Conservation (phyloP, 129 eudicot species). For the Chrysanthemum makinoi region DNA sequence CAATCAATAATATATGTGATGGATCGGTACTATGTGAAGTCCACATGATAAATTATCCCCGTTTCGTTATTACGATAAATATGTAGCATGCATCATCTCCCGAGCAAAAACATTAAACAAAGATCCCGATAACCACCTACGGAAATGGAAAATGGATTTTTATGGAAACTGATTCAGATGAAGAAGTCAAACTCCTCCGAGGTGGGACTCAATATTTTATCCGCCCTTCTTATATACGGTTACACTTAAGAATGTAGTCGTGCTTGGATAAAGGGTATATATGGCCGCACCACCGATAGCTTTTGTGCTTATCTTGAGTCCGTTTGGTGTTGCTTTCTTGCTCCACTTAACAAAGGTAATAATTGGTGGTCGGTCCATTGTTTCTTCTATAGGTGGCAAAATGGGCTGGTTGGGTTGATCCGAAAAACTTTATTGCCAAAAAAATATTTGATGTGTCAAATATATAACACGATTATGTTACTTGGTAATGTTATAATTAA, state of each 20-base stretch:
- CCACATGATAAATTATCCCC: not conserved
- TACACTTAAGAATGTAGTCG: conserved; percentile 30
- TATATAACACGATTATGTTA: not conserved
- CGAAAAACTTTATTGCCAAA: not conserved
- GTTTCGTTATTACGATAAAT: conserved; percentile 44
- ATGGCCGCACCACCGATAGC: conserved; percentile 33
- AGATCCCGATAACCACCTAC: conserved; percentile 37
- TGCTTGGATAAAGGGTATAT: conserved; percentile 58
- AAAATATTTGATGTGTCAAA: not conserved
- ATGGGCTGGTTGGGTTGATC: conserved; percentile 3
- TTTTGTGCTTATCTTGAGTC: conserved; percentile 23
- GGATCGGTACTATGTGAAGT: not conserved
- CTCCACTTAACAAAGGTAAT: conserved; percentile 44
- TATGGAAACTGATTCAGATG: conserved; percentile 66
- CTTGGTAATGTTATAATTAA: not conserved
- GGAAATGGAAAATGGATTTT: conserved; percentile 70
- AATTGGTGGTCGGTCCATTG: conserved; percentile 43
- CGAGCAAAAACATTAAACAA: conserved; percentile 33
- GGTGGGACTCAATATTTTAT: conserved; percentile 40
- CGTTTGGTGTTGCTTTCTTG: conserved; percentile 32
- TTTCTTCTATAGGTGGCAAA: conserved; percentile 25
- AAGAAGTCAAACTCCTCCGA: conserved; percentile 46
- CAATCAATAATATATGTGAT: too few relatives aligned
- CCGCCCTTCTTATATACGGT: conserved; percentile 32
- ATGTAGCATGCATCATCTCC: conserved; percentile 39